Base-by-base conservation (phyloP, 2,329 filamentous ascomycete species). In the Neofusicoccum laricinum region DNA sequence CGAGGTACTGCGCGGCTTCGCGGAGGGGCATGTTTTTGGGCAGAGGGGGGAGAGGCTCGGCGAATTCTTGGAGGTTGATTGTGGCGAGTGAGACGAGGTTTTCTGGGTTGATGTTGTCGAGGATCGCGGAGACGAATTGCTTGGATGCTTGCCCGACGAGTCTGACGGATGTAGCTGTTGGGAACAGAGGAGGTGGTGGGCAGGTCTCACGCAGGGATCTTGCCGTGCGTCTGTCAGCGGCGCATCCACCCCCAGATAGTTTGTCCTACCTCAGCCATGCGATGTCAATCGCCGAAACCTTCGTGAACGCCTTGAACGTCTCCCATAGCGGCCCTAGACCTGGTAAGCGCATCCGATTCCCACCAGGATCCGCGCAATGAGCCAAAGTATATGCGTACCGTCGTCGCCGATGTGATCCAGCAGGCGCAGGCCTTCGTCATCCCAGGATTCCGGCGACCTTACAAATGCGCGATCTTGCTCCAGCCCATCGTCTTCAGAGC, bases 1-100 rank as follows among this genome's bases (percentile, higher is more conserved):
- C 25, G 25, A 30, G 25, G 25, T 4, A 30, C 25, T 30, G 25
- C 25, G 36, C 14, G 12, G 30, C 25, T 40, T 55, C 32, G 36
- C 19, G 36, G 4, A 55, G 51, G 2, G 19, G 21, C 34, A 55
- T 55, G 36, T 25, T 6, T 36, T 21, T 40, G n/a, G 50, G 51
- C 17, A 55, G 4, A 12, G 51, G 12, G 4, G 51, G 51, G 19
- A 55, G 6, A 36, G 51, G 51, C n/a, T 55, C 51, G 34, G 51
- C 51, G 36, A 38, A 55, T 41, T 55, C 34, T 55, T 55, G 51
- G 19, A 55, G 51, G 51, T 55, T 55, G 36, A 55, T 41, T 34
- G 51, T 55, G 34, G 34, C 14, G 1, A 55, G 51, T 1, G 51
- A 55, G 51, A 41, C 34, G 19, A 55, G 51, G 14, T 41, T 41